Conservation (phyloP, 371 early-diverging fungal species). For the Smittium culicis region DNA sequence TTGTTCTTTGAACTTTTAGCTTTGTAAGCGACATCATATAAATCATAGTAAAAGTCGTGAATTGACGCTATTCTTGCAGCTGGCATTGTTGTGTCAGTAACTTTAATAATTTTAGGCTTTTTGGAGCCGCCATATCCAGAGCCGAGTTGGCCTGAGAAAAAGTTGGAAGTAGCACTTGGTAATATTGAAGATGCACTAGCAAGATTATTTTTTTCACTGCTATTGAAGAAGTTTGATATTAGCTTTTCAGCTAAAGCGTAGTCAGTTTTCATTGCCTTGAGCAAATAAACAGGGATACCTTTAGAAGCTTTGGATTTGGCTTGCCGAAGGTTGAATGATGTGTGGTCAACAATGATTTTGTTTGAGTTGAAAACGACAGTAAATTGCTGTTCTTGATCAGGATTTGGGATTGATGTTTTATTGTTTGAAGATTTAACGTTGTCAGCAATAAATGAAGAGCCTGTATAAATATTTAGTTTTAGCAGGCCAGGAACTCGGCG, state of each 20-base stretch:
- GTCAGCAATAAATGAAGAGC: slow-evolving; percentile 2
- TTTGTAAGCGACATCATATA: not conserved
- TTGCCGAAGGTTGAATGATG: not conserved
- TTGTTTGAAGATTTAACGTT: not conserved
- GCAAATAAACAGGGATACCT: not conserved
- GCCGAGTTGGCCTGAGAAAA: not conserved
- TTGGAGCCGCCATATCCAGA: not conserved
- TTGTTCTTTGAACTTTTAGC: not conserved
- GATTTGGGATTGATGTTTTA: not conserved
- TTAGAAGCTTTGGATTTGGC: not conserved
- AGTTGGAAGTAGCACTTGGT: not conserved
- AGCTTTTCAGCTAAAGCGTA: not conserved
- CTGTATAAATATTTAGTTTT: slow-evolving; percentile 17
- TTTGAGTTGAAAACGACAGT: not conserved
- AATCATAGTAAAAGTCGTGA: not conserved
- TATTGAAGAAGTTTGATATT: not conserved
- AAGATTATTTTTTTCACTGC: not conserved
- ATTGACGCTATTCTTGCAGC: not conserved
- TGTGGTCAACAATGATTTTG: not conserved
- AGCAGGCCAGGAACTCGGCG: slow-evolving; percentile 26
- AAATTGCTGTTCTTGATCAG: not conserved
- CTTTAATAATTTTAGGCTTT: not conserved
- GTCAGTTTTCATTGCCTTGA: not conserved
- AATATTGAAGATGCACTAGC: not conserved
- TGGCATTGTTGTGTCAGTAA: not conserved